A percentile compares a stretch with the other conserved stretches of the same genome.
Evolutionary conservation across 306 rosid genomes (phyloP).

Genomic region (Prunus persica): DNA sequence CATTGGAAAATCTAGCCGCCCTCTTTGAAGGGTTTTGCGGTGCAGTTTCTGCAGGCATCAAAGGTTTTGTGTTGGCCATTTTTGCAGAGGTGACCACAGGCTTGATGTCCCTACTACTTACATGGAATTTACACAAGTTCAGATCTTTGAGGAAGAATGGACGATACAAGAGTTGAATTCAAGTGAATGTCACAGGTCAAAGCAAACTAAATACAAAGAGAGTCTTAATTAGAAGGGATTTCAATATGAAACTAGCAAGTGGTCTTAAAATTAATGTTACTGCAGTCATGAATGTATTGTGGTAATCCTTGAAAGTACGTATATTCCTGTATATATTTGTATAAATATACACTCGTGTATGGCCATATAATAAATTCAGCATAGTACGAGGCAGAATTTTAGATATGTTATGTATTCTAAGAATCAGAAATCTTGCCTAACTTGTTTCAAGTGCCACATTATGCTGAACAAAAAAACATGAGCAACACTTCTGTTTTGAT

Average conservation of each 20-base stretch:
- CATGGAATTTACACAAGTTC: not conserved
- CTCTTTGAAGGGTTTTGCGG: conserved; percentile 28
- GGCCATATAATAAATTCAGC: not conserved
- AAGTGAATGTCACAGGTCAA: not conserved
- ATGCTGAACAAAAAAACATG: no score
- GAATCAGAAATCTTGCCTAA: no score
- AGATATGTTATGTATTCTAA: no score
- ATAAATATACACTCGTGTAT: not conserved
- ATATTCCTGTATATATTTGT: no score
- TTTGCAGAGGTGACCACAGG: not conserved
- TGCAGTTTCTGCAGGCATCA: conserved; percentile 4
- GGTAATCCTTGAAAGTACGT: no score
- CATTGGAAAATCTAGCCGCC: conserved; percentile 16
- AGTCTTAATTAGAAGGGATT: not conserved
- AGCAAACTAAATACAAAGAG: not conserved
- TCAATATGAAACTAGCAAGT: not conserved
- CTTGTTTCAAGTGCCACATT: no score
- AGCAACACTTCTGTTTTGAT: no score
- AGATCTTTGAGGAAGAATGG: not conserved
- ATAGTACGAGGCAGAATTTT: not conserved
- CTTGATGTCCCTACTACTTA: not conserved
- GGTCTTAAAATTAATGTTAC: not conserved
- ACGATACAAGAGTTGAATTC: no score
- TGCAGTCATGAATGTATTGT: no score
- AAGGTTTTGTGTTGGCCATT: not conserved